A percentile compares a stretch with the other conserved stretches of the same genome.
Conservation (phyloP, 2,329 filamentous ascomycete genomes). For the Venturia asperata region DNA sequence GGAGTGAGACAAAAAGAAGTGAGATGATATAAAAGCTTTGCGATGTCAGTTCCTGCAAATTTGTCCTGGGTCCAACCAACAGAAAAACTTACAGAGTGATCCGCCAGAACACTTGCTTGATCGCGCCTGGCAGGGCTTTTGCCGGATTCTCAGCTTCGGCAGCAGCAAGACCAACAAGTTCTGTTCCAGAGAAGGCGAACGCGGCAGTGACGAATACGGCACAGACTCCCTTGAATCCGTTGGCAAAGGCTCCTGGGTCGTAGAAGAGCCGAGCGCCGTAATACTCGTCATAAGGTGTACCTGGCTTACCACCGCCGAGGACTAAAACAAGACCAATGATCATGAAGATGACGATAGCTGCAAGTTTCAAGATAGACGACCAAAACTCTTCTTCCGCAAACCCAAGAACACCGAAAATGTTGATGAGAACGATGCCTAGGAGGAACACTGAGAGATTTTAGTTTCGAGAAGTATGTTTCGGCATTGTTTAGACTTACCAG, state of each 20-base stretch:
- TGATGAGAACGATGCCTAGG: constrained; percentile 44
- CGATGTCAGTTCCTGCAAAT: not conserved
- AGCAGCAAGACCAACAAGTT: constrained; percentile 56
- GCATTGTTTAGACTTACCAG: constrained; percentile 23
- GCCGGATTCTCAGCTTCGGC: constrained; percentile 52
- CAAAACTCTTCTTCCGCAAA: constrained; percentile 45
- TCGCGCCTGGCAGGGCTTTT: constrained; percentile 19
- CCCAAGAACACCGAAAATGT: constrained; percentile 52
- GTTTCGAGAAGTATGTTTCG: not conserved
- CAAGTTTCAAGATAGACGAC: constrained; percentile 32
- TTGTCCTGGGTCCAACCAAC: not conserved
- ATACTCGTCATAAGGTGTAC: constrained; percentile 21
- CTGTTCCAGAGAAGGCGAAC: constrained; percentile 62
- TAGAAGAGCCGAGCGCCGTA: constrained; percentile 34
- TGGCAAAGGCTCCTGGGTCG: constrained; percentile 54
- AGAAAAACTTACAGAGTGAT: constrained; percentile 18
- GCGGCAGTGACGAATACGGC: constrained; percentile 70
- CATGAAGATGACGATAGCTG: constrained; percentile 34
- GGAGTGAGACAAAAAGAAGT: constrained; percentile 19
- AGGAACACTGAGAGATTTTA: constrained; percentile 41
- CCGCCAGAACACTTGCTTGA: constrained; percentile 22
- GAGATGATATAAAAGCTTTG: constrained; percentile 19
- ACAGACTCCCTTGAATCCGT: constrained; percentile 77
- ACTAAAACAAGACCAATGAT: constrained; percentile 24
- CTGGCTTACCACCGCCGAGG: constrained; percentile 19